A percentile compares a stretch with the other conserved stretches of the same genome.
Evolutionary conservation across 1,284 basidiomycete genomes (phyloP).

Genomic region (Blastosporella zonata): DNA sequence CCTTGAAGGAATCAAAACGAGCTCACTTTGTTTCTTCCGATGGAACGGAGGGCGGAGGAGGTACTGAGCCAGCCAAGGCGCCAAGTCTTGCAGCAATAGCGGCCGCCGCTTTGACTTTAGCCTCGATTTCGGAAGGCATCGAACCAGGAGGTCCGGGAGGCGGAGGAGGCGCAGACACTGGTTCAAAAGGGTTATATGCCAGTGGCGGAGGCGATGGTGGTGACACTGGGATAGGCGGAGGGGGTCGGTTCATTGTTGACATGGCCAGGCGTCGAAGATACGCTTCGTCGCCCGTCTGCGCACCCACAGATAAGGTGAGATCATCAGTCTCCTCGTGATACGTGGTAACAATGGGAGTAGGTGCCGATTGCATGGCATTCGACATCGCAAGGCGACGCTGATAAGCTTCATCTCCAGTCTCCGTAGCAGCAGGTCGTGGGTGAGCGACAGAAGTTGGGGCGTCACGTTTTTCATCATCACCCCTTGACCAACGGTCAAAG

Average conservation of each 20-base stretch:
- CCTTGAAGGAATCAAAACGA: not conserved
- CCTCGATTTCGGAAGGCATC: slow-evolving; percentile 43
- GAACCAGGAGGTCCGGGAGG: slow-evolving; percentile 34
- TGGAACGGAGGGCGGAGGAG: slow-evolving; percentile 26
- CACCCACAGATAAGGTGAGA: slow-evolving; percentile 26
- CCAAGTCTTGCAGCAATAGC: slow-evolving; percentile 74
- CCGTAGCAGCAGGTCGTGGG: slow-evolving; percentile 29
- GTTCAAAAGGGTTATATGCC: slow-evolving; percentile 67
- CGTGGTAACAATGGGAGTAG: slow-evolving; percentile 15
- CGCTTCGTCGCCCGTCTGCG: slow-evolving; percentile 60
- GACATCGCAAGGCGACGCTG: slow-evolving; percentile 59
- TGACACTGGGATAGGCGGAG: slow-evolving; percentile 25
- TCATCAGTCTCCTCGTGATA: slow-evolving; percentile 27
- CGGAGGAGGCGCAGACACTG: slow-evolving; percentile 55
- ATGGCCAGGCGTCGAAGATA: slow-evolving; percentile 62
- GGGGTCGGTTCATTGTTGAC: slow-evolving; percentile 33
- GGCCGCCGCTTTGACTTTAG: slow-evolving; percentile 72
- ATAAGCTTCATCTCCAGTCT: slow-evolving; percentile 65
- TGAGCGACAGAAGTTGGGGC: slow-evolving; percentile 22
- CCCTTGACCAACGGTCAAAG: slow-evolving; percentile 52
- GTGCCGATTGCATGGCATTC: slow-evolving; percentile 22
- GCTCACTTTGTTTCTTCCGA: slow-evolving; percentile 20
- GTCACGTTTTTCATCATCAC: slow-evolving; percentile 44
- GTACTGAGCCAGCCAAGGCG: slow-evolving; percentile 47
- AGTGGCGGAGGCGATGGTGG: slow-evolving; percentile 45